Evolutionary conservation across 345 rosid species (phyloP).

Genomic region (Chamaenerion angustifolium): DNA sequence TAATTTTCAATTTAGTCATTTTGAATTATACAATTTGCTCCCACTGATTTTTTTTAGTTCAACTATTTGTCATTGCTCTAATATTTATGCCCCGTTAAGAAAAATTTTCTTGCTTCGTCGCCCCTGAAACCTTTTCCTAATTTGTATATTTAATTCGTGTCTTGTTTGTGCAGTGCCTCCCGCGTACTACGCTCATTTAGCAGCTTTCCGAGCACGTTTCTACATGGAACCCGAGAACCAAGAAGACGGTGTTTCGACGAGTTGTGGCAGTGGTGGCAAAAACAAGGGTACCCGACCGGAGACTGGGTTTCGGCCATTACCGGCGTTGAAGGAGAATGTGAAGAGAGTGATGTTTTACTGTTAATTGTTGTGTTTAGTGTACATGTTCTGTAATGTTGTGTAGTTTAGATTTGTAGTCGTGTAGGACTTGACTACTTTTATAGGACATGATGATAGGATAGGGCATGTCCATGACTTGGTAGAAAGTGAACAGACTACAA

Average conservation of each 20-base stretch:
- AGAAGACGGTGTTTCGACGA: constrained; percentile 59
- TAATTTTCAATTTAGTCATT: no score
- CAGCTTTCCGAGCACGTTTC: constrained; percentile 94
- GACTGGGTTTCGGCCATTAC: constrained; percentile 61
- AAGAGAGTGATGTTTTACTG: constrained; percentile 98
- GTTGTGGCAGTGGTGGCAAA: constrained; percentile 18
- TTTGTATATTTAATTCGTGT: no score
- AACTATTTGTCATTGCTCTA: no score
- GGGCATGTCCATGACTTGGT: background rate
- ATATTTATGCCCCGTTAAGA: no score
- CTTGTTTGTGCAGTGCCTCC: constrained; percentile 90
- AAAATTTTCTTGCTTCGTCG: no score
- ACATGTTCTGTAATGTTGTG: background rate
- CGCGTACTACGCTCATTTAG: constrained; percentile 92
- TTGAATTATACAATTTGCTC: no score
- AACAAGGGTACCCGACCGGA: constrained; percentile 29
- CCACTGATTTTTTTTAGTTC: no score
- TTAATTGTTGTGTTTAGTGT: constrained; percentile 10
- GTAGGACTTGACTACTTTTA: no score
- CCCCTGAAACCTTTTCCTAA: no score
- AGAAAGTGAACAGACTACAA: no score
- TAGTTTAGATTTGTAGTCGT: background rate
- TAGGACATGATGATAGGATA: constrained; percentile 5
- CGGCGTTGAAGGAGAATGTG: constrained; percentile 94
- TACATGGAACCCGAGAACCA: constrained; percentile 88